Base-by-base conservation (phyloP, 176 grass and related monocot species). In the Themeda triandra region DNA sequence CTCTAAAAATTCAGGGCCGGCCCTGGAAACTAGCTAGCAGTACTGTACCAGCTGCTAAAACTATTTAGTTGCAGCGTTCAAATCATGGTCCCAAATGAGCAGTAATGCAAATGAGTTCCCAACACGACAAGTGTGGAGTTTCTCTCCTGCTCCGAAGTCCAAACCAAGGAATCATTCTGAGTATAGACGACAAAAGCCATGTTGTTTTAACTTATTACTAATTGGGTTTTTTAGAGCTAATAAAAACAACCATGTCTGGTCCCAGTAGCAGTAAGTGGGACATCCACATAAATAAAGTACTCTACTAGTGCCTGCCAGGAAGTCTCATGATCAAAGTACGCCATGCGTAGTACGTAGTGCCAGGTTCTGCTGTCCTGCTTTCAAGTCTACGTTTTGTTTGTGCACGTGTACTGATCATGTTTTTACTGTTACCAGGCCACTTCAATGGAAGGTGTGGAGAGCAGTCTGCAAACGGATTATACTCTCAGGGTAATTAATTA, bases 381-480 rank as follows among this genome's bases (percentile, higher is more conserved):
- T 53, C 6, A 21, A 53, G 6, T 8, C 17, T 19, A 19, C 18
- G 5, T 53, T 53, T 53, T 53, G 51, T 54, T 23, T 54, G 0
- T 54, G 5, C 44, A 41, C n/a, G 1, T 54, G 71, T 33, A 33
- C 73, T 75, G 4, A 25, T 59, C 17, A 8, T 40, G 13, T 21
- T 58, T 67, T 58, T 37, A 23, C 66, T 74, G 44, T 74, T 66
- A 18, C 80, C 85, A 98, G 93, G 96, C 96, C 32, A 99, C 96
- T 63, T 93, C 96, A 0, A 94, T 99, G 86, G 88, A 89, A 84
- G 96, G 96, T 69, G 91, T 94, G 2, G 49, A 88, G 76, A 99
- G 91, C 91, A 99, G 93, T 29, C 96, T 99, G 31, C 96, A 96
- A 85, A 99, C 96, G 24, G 96, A 99, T 31, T 99, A 99, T 78